A percentile compares a stretch with the other conserved stretches of the same genome.
phyloP scores from a whole-genome alignment of 2,329 filamentous ascomycete species.

The Neonectria sp. region DNA sequence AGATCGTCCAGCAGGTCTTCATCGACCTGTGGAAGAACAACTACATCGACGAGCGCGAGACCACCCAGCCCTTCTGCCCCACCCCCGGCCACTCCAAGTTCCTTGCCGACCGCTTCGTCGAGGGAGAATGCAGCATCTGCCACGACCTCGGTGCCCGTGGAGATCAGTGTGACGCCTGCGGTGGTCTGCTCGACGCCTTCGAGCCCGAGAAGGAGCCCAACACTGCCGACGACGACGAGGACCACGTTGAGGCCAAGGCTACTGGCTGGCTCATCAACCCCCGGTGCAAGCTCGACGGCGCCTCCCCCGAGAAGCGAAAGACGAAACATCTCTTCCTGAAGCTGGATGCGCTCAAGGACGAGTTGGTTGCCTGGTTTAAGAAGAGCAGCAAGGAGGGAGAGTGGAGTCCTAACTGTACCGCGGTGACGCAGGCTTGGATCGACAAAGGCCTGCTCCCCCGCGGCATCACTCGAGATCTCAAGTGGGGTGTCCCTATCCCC shows the following conservation, averaged over 20 bases:
- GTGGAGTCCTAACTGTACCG: constrained; percentile 82
- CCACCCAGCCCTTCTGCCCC: constrained; percentile 88
- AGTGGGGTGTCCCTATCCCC: constrained; percentile 82
- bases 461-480: constrained; percentile 92
- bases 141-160: constrained; percentile 79
- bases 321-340: constrained; percentile 95
- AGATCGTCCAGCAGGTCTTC: constrained; percentile 95
- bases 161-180: constrained; percentile 84
- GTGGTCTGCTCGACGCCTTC: constrained; percentile 79
- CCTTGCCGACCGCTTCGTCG: constrained; percentile 88
- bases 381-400: constrained; percentile 80
- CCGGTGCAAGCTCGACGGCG: constrained; percentile 90
- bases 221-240: constrained; percentile 50
- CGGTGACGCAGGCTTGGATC: constrained; percentile 86
- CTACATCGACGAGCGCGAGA: constrained; percentile 88
- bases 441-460: constrained; percentile 87
- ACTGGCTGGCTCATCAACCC: constrained; percentile 80
- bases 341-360: constrained; percentile 84
- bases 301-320: constrained; percentile 82
- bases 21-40: constrained; percentile 89
- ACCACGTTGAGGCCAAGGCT: constrained; percentile 53
- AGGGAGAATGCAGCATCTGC: constrained; percentile 84
- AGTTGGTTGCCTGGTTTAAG: constrained; percentile 84
- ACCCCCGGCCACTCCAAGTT: constrained; percentile 79
- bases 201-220: constrained; percentile 64